A percentile compares a stretch with the other conserved stretches of the same genome.
These are phyloP conservation scores for Linderina pennispora DNA, from an alignment of 192 early-diverging fungal species.

Conservation along the genomic window DNA sequence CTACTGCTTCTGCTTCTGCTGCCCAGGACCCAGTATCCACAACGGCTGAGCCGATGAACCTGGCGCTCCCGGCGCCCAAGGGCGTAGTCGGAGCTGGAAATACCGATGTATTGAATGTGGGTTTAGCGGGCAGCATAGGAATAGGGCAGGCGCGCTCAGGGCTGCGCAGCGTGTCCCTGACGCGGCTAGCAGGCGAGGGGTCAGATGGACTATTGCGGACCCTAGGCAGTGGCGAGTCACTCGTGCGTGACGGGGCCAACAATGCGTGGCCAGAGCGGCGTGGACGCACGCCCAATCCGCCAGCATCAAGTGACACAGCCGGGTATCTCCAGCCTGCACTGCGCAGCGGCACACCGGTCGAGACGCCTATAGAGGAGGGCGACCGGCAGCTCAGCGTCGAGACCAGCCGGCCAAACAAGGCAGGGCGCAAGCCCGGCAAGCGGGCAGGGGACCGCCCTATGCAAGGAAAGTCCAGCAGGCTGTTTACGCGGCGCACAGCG, in stretches of 20 bases:
- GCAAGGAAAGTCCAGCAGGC: constrained; percentile 10
- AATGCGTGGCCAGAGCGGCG: background rate
- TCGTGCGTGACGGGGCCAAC: constrained; percentile 18
- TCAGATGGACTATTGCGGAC: constrained; percentile 7
- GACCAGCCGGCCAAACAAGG: constrained; percentile 11
- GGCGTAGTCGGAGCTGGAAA: background rate
- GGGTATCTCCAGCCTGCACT: constrained; percentile 3
- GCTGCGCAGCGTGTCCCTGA: constrained; percentile 36
- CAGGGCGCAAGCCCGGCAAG: constrained; percentile 10
- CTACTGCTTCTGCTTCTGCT: no score
- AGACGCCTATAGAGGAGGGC: constrained; percentile 38
- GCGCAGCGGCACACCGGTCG: constrained; percentile 25
- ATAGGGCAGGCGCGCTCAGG: constrained; percentile 1
- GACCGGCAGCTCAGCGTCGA: constrained; percentile 36
- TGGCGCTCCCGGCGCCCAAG: constrained; percentile 13
- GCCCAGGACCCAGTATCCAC: constrained; percentile 2
- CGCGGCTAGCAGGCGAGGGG: constrained; percentile 19
- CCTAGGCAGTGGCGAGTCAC: constrained; percentile 16
- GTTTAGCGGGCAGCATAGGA: no score
- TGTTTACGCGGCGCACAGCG: constrained; percentile 27
- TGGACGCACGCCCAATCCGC: background rate
- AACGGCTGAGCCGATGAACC: constrained; percentile 17
- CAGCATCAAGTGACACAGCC: background rate
- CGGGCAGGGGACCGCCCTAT: constrained; percentile 13
- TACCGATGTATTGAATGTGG: background rate